A percentile compares a stretch with the other conserved stretches of the same genome.
These are phyloP conservation scores for Astrocystis sublimbata DNA, from an alignment of 495 filamentous ascomycete species.

Conservation along the genomic window DNA sequence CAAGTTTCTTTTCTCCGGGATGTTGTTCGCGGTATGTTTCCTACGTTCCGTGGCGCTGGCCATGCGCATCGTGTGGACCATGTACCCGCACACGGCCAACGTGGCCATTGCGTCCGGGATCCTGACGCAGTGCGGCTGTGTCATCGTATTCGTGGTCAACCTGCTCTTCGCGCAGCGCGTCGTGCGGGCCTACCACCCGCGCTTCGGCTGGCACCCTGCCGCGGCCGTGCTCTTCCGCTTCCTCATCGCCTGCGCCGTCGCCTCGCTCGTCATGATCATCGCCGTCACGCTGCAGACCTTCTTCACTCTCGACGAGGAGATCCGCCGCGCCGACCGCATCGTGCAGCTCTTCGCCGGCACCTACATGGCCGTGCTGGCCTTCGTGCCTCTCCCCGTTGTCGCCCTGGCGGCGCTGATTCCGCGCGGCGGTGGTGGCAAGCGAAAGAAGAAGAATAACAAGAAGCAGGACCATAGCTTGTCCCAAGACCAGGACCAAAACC, in stretches of 20 bases:
- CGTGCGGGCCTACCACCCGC: conserved; percentile 69
- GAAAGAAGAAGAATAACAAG: no score
- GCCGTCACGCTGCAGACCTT: conserved; percentile 62
- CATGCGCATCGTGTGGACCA: conserved; percentile 64
- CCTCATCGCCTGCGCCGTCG: conserved; percentile 62
- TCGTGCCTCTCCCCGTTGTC: conserved; percentile 71
- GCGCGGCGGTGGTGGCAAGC: no score
- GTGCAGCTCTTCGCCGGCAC: conserved; percentile 68
- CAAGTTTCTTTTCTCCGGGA: conserved; percentile 69
- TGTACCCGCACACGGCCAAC: conserved; percentile 44
- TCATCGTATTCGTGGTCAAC: conserved; percentile 81
- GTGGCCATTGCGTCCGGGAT: conserved; percentile 72
- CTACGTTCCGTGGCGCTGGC: conserved; percentile 63
- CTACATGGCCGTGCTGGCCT: conserved; percentile 69
- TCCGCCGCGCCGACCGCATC: conserved; percentile 51
- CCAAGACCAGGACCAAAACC: no score
- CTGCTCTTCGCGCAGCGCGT: conserved; percentile 78
- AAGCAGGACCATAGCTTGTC: no score
- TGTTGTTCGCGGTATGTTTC: conserved; percentile 79
- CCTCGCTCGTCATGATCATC: conserved; percentile 70
- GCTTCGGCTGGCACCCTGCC: conserved; percentile 63
- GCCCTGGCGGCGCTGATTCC: conserved; percentile 50
- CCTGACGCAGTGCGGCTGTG: conserved; percentile 73
- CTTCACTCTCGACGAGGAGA: conserved; percentile 60
- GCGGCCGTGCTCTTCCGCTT: conserved; percentile 53